These are phyloP conservation scores for Pneumocystis murina DNA, from an alignment of 1,139 yeast genomes.

Conservation along the genomic window DNA sequence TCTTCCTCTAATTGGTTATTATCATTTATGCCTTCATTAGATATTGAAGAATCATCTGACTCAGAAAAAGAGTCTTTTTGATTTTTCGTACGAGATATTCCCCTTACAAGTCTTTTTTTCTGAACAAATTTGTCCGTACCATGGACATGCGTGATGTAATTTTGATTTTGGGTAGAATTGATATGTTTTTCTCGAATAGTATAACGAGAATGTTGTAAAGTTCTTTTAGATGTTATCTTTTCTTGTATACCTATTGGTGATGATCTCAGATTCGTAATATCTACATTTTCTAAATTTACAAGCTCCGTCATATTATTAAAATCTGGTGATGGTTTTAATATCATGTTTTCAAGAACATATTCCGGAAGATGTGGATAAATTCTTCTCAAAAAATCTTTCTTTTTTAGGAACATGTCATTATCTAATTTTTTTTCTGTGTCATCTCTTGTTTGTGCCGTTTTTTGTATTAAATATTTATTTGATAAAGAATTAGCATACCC, in stretches of 20 bases:
- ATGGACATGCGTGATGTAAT: not conserved
- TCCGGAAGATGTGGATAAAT: not conserved
- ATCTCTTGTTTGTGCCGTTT: not conserved
- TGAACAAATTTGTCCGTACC: constrained; percentile 1
- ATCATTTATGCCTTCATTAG: constrained; percentile 12
- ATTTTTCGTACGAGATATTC: constrained; percentile 1
- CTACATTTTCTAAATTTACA: not conserved
- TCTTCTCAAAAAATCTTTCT: not conserved
- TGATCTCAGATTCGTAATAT: not conserved
- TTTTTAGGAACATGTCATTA: not conserved
- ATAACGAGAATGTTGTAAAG: not conserved
- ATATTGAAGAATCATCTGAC: constrained; percentile 32
- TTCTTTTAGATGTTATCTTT: not conserved
- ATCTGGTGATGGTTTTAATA: not conserved
- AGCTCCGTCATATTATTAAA: not conserved
- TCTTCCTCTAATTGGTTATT: constrained; percentile 42
- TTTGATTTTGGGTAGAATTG: not conserved
- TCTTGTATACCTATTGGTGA: not conserved
- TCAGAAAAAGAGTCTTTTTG: constrained; percentile 28
- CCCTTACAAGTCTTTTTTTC: constrained; percentile 2
- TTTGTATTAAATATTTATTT: not conserved
- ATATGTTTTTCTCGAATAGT: constrained; percentile 1
- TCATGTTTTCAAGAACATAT: not conserved
- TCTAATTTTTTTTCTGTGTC: not conserved
- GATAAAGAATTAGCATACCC: not conserved